phyloP scores from a whole-genome alignment of 768 basidiomycete species.

The Pleurotus tuber-regium region DNA sequence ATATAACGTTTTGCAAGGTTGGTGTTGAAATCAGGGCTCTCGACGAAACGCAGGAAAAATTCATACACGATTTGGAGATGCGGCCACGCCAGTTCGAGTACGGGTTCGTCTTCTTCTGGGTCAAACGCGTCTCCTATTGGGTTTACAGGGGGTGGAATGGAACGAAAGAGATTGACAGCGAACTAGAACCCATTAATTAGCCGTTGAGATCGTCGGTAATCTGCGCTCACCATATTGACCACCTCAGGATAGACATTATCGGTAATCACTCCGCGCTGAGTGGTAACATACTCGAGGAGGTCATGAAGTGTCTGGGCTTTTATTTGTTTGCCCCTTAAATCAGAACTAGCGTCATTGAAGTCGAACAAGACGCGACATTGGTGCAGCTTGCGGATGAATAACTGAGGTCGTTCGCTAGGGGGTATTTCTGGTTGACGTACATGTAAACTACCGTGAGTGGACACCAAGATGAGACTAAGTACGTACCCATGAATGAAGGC shows the following conservation, averaged over 20 bases:
- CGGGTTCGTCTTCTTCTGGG: conserved; percentile 99
- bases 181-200: conserved; percentile 55
- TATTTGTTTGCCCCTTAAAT: conserved; percentile 96
- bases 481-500: conserved; percentile 83
- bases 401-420: conserved; percentile 79
- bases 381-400: conserved; percentile 93
- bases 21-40: conserved; percentile 97
- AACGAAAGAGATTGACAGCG: conserved; percentile 96
- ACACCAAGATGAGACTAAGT: background rate
- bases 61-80: conserved; percentile 99
- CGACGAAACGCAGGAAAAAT: conserved; percentile 98
- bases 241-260: conserved; percentile 99
- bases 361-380: conserved; percentile 98
- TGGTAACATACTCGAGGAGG: conserved; percentile 99
- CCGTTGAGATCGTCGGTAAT: conserved; percentile 3
- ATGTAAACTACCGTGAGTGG: conserved; percentile 11
- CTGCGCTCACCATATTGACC: conserved; percentile 83
- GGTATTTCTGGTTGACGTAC: conserved; percentile 67
- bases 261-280: conserved; percentile 92
- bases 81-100: conserved; percentile 98
- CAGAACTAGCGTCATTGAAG: conserved; percentile 96
- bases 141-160: conserved; percentile 99
- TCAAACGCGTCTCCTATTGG: conserved; percentile 98
- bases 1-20: conserved; percentile 97
- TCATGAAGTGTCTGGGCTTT: conserved; percentile 97